These are phyloP conservation scores for Postia placenta DNA, from an alignment of 768 basidiomycete species.

Conservation along the genomic window DNA sequence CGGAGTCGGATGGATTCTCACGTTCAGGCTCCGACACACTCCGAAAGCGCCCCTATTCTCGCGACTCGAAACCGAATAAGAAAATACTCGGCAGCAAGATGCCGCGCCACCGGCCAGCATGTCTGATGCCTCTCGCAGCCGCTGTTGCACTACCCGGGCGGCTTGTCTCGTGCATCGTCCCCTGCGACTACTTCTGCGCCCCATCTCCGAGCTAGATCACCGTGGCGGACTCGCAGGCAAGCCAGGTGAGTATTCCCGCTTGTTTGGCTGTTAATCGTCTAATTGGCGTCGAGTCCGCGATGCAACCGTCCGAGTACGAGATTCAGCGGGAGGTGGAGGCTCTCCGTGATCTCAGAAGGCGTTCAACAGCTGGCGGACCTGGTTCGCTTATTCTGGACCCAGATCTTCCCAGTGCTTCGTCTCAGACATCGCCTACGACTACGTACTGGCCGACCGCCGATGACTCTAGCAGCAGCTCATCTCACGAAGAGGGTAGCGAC, in stretches of 20 bases:
- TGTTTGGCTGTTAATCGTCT: neutral
- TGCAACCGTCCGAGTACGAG: slow-evolving; percentile 80
- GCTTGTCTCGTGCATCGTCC: slow-evolving; percentile 3
- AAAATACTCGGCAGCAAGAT: no score
- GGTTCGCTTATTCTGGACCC: slow-evolving; percentile 85
- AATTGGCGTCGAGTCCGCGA: slow-evolving; percentile 8
- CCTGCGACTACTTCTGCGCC: neutral
- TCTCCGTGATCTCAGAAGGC: slow-evolving; percentile 74
- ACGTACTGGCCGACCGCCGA: slow-evolving; percentile 26
- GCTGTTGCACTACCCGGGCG: neutral
- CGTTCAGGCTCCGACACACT: no score
- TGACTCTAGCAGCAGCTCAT: slow-evolving; percentile 38
- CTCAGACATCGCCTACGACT: slow-evolving; percentile 33
- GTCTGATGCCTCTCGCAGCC: slow-evolving; percentile 2
- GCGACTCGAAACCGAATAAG: no score
- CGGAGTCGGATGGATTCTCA: no score
- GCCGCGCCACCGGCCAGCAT: slow-evolving; percentile 4
- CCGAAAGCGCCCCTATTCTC: no score
- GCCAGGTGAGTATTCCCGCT: neutral
- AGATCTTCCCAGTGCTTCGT: slow-evolving; percentile 75
- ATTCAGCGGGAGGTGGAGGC: slow-evolving; percentile 85
- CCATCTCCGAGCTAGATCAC: neutral
- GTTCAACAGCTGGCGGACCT: slow-evolving; percentile 72
- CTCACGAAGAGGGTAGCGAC: slow-evolving; percentile 39
- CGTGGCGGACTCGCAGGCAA: neutral